Evolutionary conservation across 225 moss, liverwort and hornwort genomes (phyloP).

Genomic region (Neckera pumila): DNA sequence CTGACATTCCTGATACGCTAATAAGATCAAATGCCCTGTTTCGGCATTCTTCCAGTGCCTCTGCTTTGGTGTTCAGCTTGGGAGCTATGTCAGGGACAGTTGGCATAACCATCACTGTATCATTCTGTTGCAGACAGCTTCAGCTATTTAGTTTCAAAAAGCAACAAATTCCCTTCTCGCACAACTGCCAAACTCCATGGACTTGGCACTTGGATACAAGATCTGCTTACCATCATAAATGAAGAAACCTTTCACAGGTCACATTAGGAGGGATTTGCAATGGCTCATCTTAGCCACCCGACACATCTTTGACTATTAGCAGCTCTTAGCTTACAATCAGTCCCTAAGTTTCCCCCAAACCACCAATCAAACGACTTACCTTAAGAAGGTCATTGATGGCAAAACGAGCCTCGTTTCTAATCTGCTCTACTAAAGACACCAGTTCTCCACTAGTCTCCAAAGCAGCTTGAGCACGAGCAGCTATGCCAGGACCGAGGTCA

Average conservation of each 20-base stretch:
- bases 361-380: conserved; percentile 16
- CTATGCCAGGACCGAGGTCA: conserved; percentile 53
- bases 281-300: not conserved
- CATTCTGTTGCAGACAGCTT: conserved; percentile 44
- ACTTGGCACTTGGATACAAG: not conserved
- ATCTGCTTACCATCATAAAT: not conserved
- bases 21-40: conserved; percentile 56
- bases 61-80: conserved; percentile 61
- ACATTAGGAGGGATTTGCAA: not conserved
- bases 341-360: not conserved
- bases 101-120: conserved; percentile 73
- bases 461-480: conserved; percentile 55
- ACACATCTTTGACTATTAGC: not conserved
- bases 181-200: not conserved
- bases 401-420: conserved; percentile 65
- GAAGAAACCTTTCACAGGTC: not conserved
- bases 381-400: conserved; percentile 90
- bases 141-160: not conserved
- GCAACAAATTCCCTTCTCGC: not conserved
- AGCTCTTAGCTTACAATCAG: not conserved
- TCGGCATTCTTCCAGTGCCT: conserved; percentile 57
- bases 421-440: conserved; percentile 52
- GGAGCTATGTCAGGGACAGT: conserved; percentile 84
- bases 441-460: conserved; percentile 39
- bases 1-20: conserved; percentile 81